Conservation (phyloP, 768 basidiomycete genomes). For the Obba rivulosa region DNA sequence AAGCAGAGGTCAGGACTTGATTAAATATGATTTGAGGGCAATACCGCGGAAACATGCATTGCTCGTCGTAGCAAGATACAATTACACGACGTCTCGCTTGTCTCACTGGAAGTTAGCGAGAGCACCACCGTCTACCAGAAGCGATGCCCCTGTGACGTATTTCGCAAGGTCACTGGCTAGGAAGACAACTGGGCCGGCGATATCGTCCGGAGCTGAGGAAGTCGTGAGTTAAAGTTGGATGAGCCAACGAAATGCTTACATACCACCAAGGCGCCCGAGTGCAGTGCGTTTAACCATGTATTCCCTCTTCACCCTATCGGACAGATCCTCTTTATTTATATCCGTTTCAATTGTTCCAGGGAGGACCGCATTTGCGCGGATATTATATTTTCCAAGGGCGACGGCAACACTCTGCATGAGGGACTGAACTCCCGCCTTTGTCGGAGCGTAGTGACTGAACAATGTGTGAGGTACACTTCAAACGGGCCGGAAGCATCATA, state of each 20-base stretch:
- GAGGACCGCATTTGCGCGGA: conserved; percentile 66
- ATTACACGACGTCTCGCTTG: not conserved
- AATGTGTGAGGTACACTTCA: not conserved
- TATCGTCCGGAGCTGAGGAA: conserved; percentile 52
- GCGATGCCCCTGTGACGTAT: conserved; percentile 62
- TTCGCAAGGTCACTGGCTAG: conserved; percentile 65
- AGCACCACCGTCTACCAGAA: conserved; percentile 68
- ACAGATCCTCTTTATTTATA: conserved; percentile 73
- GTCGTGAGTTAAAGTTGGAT: not conserved
- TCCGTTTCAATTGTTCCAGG: conserved; percentile 75
- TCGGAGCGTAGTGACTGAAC: conserved; percentile 67
- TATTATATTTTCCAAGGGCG: conserved; percentile 70
- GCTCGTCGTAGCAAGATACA: not conserved
- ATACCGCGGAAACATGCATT: not conserved
- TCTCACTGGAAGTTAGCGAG: conserved; percentile 69
- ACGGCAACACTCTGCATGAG: conserved; percentile 79
- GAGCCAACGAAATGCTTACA: conserved; percentile 10
- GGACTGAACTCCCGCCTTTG: conserved; percentile 72
- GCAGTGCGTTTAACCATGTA: conserved; percentile 62
- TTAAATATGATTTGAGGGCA: not conserved
- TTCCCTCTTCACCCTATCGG: conserved; percentile 50
- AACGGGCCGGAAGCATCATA: not conserved
- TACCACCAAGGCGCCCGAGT: conserved; percentile 62
- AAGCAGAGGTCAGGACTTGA: conserved; percentile 10
- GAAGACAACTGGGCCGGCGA: conserved; percentile 72